Conservation (phyloP, 257 asterid species). For the Echites panduratus region DNA sequence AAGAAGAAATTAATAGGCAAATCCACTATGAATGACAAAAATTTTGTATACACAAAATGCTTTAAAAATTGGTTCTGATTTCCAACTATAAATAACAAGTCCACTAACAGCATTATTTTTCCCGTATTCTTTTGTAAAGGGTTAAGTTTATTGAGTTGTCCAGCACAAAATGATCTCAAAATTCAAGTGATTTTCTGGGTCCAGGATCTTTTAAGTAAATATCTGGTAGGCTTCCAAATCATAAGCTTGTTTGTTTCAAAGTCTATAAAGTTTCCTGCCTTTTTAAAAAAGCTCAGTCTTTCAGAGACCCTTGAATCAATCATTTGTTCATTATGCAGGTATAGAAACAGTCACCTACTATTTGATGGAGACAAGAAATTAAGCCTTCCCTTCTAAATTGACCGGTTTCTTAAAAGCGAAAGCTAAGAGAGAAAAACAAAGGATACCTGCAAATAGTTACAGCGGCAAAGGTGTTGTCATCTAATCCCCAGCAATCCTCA, state of each 20-base stretch:
- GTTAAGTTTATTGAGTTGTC: neutral
- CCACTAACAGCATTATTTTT: neutral
- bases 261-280: neutral
- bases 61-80: neutral
- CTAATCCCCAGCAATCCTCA: constrained; percentile 88
- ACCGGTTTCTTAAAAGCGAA: neutral
- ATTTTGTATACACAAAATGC: neutral
- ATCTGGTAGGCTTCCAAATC: neutral
- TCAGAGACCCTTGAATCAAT: neutral
- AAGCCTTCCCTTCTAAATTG: neutral
- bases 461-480: constrained; percentile 43
- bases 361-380: neutral
- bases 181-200: neutral
- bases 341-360: neutral
- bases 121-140: neutral
- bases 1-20: neutral
- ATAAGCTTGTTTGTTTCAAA: neutral
- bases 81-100: neutral
- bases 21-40: neutral
- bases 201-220: neutral
- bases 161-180: neutral
- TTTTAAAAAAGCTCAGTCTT: neutral
- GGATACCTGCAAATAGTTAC: constrained; percentile 55
- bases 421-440: neutral
- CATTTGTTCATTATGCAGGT: neutral